phyloP scores from a whole-genome alignment of 305 asterid genomes.

The Fraxinus ornus region DNA sequence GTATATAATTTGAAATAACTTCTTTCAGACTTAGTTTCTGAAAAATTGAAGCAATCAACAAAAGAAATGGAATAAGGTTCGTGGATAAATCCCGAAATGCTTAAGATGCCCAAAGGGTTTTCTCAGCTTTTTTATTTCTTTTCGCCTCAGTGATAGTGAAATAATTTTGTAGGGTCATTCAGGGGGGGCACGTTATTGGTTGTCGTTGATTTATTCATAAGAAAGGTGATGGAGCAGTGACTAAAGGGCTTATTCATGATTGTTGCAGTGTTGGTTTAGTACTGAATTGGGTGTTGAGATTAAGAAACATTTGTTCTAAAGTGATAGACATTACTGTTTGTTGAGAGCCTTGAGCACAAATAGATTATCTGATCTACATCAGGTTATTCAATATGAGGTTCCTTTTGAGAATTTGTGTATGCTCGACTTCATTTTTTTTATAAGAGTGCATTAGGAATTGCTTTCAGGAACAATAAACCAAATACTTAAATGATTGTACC shows the following conservation, averaged over 20 bases:
- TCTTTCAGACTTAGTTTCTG: background rate
- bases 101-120: background rate
- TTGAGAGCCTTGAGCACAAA: background rate
- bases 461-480: background rate
- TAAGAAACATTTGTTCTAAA: background rate
- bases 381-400: background rate
- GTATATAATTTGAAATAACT: background rate
- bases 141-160: background rate
- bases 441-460: background rate
- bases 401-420: background rate
- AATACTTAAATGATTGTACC: background rate
- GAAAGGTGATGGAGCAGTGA: background rate
- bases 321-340: background rate
- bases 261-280: background rate
- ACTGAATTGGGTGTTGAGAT: background rate
- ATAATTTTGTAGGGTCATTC: background rate
- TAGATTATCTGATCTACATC: background rate
- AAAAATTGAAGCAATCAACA: background rate
- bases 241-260: background rate
- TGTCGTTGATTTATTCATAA: background rate
- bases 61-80: background rate
- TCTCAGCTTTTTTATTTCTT: background rate
- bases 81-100: background rate
- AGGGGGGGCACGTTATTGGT: background rate
- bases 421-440: background rate